phyloP scores from a whole-genome alignment of 2,329 filamentous ascomycete genomes.

The Ceratocystis eucalypticola region DNA sequence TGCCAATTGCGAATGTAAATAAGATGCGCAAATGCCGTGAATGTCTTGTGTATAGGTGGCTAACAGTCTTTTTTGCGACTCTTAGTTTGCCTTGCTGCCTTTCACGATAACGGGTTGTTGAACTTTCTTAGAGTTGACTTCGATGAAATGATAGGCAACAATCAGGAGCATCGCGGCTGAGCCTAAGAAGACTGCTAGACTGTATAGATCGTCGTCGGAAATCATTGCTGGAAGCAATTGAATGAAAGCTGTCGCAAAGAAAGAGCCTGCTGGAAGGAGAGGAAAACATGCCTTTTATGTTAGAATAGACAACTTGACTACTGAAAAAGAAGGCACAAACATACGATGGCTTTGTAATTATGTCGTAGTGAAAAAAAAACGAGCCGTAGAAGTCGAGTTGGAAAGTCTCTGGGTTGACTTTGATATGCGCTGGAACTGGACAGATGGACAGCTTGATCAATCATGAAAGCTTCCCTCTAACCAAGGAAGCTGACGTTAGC shows the following conservation, averaged over 20 bases:
- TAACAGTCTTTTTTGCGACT: not conserved
- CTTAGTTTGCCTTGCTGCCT: constrained; percentile 15
- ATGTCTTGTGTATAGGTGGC: too few relatives aligned
- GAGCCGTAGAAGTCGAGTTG: not conserved
- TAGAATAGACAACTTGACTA: not conserved
- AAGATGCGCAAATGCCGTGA: not conserved
- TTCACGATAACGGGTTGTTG: constrained; percentile 13
- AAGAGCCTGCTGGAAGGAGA: not conserved
- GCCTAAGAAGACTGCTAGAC: constrained; percentile 84
- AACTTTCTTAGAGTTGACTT: constrained; percentile 57
- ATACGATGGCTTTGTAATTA: not conserved
- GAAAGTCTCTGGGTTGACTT: not conserved
- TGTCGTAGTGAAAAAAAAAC: not conserved
- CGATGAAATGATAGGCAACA: constrained; percentile 89
- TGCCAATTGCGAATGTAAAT: not conserved
- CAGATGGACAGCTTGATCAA: constrained; percentile 19
- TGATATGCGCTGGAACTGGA: constrained; percentile 14
- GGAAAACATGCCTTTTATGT: not conserved
- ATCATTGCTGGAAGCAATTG: constrained; percentile 55
- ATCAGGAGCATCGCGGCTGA: constrained; percentile 82
- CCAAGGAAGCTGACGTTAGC: constrained; percentile 15
- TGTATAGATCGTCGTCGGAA: constrained; percentile 81
- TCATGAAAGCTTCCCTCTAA: constrained; percentile 15
- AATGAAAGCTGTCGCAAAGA: not conserved
- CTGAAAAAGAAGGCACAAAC: not conserved